Evolutionary conservation across 1,284 basidiomycete genomes (phyloP).

Genomic region (Ceratobasidium sp.): DNA sequence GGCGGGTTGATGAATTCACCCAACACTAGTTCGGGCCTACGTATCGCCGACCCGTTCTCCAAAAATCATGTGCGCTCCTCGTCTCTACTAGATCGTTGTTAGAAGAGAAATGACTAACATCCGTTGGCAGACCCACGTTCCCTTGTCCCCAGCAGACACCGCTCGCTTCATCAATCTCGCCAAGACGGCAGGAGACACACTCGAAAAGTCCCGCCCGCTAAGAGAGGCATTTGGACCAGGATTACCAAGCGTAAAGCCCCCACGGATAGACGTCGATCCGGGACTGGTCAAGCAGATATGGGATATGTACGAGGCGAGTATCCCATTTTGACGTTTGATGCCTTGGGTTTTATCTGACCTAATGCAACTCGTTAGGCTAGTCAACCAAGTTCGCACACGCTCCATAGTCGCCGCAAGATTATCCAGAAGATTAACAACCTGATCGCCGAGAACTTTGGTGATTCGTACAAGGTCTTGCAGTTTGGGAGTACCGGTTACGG

Average conservation of each 20-base stretch:
- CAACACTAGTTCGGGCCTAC: neutral
- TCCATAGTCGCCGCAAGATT: conserved; percentile 39
- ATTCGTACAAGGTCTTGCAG: conserved; percentile 50
- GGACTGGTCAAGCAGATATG: conserved; percentile 28
- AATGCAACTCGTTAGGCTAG: conserved; percentile 22
- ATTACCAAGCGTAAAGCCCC: conserved; percentile 13
- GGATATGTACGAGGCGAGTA: conserved; percentile 27
- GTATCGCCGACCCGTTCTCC: conserved; percentile 16
- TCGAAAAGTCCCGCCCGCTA: conserved; percentile 25
- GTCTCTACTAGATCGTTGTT: neutral
- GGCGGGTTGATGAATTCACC: conserved; percentile 17
- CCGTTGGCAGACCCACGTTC: conserved; percentile 6
- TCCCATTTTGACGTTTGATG: neutral
- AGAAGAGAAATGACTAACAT: neutral
- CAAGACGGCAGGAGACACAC: conserved; percentile 18
- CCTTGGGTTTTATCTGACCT: neutral
- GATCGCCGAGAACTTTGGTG: conserved; percentile 50
- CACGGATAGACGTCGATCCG: conserved; percentile 3
- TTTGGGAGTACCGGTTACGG: conserved; percentile 62
- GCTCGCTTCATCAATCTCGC: conserved; percentile 27
- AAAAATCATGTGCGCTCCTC: conserved; percentile 11
- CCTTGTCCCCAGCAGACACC: conserved; percentile 15
- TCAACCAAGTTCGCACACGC: conserved; percentile 35
- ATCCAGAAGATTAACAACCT: conserved; percentile 42
- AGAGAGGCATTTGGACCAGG: conserved; percentile 15